Evolutionary conservation across 371 early-diverging fungal species (phyloP).

Genomic region (Rhizomucor pusillus): DNA sequence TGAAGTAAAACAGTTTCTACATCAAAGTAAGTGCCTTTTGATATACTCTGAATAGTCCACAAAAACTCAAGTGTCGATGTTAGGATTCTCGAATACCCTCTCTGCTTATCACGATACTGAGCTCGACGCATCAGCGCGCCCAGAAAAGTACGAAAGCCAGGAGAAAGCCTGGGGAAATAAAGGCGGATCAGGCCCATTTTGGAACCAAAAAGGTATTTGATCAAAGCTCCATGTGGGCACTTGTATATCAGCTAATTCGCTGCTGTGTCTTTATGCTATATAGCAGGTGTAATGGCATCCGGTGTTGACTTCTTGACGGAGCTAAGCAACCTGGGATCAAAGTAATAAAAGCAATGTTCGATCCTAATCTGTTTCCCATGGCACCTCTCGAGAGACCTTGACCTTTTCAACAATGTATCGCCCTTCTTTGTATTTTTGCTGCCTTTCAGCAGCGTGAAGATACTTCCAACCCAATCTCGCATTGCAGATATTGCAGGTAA

Average conservation of each 20-base stretch:
- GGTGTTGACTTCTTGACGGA: neutral
- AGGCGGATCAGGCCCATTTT: constrained; percentile 17
- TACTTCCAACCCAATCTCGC: constrained; percentile 84
- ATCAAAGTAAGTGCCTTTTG: constrained; percentile 24
- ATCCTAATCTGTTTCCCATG: too few relatives aligned
- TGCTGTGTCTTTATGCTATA: neutral
- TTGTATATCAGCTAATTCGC: neutral
- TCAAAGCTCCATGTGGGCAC: neutral
- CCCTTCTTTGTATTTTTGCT: constrained; percentile 83
- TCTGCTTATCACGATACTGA: constrained; percentile 18
- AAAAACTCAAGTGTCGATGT: neutral
- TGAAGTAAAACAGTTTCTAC: constrained; percentile 21
- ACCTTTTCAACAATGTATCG: constrained; percentile 72
- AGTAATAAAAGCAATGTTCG: neutral
- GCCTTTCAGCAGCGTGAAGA: constrained; percentile 49
- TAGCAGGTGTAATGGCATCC: neutral
- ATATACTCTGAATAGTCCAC: neutral
- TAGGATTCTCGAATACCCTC: constrained; percentile 20
- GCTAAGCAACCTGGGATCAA: neutral
- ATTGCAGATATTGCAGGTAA: constrained; percentile 62
- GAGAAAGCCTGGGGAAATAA: constrained; percentile 32
- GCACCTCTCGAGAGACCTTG: too few relatives aligned
- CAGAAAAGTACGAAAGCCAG: constrained; percentile 27
- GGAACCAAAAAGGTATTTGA: constrained; percentile 27
- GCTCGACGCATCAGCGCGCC: constrained; percentile 15